Evolutionary conservation across 768 basidiomycete species (phyloP).

Genomic region (Collybiopsis confluens): DNA sequence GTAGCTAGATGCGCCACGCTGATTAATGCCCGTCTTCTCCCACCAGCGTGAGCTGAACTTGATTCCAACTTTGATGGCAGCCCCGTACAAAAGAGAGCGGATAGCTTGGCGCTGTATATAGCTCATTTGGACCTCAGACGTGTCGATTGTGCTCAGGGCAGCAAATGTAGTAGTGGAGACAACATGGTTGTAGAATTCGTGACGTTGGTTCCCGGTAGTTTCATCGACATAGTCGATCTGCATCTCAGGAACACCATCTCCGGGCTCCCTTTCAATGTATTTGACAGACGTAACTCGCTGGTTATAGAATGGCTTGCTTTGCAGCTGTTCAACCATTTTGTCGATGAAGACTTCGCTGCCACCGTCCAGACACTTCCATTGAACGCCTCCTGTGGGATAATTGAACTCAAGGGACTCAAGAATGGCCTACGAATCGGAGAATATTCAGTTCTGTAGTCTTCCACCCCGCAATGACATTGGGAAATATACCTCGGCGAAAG

Average conservation of each 20-base stretch:
- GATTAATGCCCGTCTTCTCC: constrained; percentile 13
- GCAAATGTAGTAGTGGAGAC: constrained; percentile 37
- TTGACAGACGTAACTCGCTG: constrained; percentile 17
- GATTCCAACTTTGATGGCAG: constrained; percentile 26
- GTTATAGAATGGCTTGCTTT: constrained; percentile 2
- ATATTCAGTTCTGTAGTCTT: too few relatives aligned
- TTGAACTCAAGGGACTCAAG: constrained; percentile 3
- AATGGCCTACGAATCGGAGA: background rate
- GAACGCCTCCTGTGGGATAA: background rate
- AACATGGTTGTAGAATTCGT: constrained; percentile 30
- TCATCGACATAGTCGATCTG: background rate
- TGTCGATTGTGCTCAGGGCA: constrained; percentile 30
- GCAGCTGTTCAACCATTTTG: constrained; percentile 1
- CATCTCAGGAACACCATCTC: constrained; percentile 1
- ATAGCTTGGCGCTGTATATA: constrained; percentile 17
- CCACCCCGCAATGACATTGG: too few relatives aligned
- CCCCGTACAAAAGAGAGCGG: constrained; percentile 24
- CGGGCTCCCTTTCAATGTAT: constrained; percentile 5
- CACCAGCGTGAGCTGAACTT: constrained; percentile 30
- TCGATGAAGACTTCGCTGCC: constrained; percentile 13
- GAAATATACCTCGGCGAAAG: background rate
- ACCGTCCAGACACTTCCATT: constrained; percentile 16
- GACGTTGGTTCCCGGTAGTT: background rate
- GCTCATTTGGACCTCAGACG: constrained; percentile 8
- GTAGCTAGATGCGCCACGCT: constrained; percentile 13